Evolutionary conservation across 495 filamentous ascomycete genomes (phyloP), one percentile per base, ranked within the genome.

Genomic region (Aspergillus olivimuriae): DNA sequence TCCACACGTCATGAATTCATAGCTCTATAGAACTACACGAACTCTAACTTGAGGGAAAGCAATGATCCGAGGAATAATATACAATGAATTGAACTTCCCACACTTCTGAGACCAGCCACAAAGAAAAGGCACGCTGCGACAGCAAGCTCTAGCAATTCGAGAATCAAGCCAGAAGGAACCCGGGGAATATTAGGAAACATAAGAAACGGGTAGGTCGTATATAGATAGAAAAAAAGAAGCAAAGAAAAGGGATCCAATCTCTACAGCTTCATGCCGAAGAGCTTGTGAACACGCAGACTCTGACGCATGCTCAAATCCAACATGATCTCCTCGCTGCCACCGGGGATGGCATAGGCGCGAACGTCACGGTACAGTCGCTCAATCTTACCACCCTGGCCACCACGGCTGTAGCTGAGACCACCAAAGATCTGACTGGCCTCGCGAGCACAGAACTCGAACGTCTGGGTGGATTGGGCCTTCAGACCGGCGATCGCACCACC

Each of bases 321-420:
- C 92, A 98, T 98, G 47, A 98, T 98, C 77, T 98, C 92, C 70
- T 98, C 92, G 59, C 80, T 86, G 24, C 92, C 92, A 62, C 92
- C 92, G 4, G 92, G 92, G 52, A 98, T 98, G 37, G 92, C 91
- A 63, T 98, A 98, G 18, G 92, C 92, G 45, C 92, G 75, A n/a
- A 98, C 92, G 68, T 98, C 92, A 45, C 92, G 75, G 62, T 98
- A 98, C 51, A 98, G 68, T 24, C 92, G 69, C 78, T 98, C 92
- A 39, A 98, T 79, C 81, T 98, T 98, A 26, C 80, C 91, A 46
- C 92, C 92, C 69, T 96, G 91, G 18, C 92, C 92, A 43, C 92
- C 92, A 40, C 90, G 78, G 45, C 81, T 86, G 69, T 98, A 98
- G 54, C 86, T 90, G 41, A 98, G 69, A 31, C 92, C 92, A 54